phyloP scores from a whole-genome alignment of 257 asterid species.

The Scutellaria baicalensis region DNA sequence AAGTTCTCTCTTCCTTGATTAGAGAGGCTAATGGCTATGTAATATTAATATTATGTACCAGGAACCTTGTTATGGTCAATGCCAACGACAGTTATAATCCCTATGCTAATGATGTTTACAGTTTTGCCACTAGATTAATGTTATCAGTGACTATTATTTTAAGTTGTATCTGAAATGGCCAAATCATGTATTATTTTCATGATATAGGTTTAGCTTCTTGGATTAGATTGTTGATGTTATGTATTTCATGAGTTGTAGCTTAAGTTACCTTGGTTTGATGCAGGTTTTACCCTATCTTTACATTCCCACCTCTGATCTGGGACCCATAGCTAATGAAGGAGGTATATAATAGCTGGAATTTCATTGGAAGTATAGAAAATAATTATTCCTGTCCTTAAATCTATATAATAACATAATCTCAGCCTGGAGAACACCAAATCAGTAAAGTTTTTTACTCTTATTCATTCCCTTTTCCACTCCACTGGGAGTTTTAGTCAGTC shows the following conservation, averaged over 20 bases:
- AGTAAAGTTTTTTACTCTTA: neutral
- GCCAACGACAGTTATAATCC: neutral
- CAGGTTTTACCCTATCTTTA: constrained; percentile 89
- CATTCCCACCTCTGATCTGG: constrained; percentile 59
- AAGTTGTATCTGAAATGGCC: neutral
- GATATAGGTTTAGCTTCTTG: neutral
- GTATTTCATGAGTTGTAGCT: neutral
- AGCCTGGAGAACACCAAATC: neutral
- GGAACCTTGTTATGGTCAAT: neutral
- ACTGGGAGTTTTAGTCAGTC: neutral
- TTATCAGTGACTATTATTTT: neutral
- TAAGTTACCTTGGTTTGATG: constrained; percentile 11
- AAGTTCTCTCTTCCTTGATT: neutral
- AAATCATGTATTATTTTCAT: neutral
- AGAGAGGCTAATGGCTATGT: neutral
- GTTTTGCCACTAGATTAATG: neutral
- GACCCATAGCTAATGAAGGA: constrained; percentile 38
- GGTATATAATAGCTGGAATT: constrained; percentile 36
- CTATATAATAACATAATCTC: neutral
- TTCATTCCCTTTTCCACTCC: neutral
- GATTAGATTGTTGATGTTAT: constrained; percentile 4
- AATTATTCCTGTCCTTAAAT: constrained; percentile 6
- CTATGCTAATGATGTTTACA: neutral
- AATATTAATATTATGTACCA: neutral
- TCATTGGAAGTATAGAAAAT: neutral